Percentiles rank a stretch among this genome's conserved stretches.
Conservation (phyloP, 2,329 filamentous ascomycete genomes). For the Colletotrichum abscissum region DNA sequence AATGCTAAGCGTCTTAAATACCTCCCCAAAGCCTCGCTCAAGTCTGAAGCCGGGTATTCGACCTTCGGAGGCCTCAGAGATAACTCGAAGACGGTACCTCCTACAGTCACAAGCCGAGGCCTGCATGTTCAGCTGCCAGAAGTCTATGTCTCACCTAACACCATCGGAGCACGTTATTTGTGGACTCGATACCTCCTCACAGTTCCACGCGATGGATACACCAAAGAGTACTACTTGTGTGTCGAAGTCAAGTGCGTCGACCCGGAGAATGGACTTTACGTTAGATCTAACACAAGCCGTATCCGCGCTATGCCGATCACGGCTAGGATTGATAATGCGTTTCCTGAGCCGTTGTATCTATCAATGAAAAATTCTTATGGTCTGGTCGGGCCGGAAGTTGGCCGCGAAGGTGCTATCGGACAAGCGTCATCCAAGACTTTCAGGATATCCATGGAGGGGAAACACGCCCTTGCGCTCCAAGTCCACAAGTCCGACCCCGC, state of each 20-base stretch:
- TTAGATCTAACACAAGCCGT: not conserved
- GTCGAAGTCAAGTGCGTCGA: not conserved
- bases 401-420: no score
- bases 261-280: not conserved
- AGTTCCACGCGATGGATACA: not conserved
- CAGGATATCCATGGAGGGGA: not conserved
- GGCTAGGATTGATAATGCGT: not conserved
- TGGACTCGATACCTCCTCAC: not conserved
- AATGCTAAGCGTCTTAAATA: not conserved
- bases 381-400: no score
- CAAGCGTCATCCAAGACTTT: not conserved
- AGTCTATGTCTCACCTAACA: not conserved
- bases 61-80: not conserved
- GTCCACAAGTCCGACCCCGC: not conserved
- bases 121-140: not conserved
- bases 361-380: not conserved
- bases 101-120: not conserved
- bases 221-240: not conserved
- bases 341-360: not conserved
- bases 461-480: not conserved
- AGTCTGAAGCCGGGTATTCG: not conserved
- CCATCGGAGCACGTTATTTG: not conserved
- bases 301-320: not conserved
- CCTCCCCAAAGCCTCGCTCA: not conserved
- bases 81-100: not conserved